Percentiles rank a stretch among this genome's conserved stretches.
These are phyloP conservation scores for Strobilomyces echinocephalus DNA, from an alignment of 768 basidiomycete species.

Conservation along the genomic window DNA sequence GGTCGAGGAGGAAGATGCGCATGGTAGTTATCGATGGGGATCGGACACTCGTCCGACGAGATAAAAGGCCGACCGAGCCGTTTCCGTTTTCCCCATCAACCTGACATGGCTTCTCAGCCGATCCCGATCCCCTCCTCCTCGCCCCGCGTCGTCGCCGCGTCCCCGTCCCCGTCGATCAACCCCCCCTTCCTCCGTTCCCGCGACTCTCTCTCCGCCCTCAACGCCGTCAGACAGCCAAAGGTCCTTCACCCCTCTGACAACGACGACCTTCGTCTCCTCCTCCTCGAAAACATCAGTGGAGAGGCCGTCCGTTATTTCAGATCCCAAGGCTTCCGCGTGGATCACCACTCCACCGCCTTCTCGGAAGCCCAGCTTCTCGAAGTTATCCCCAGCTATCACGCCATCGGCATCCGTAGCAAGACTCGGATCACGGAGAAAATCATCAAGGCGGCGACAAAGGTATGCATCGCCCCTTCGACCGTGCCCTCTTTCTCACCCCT, in stretches of 20 bases:
- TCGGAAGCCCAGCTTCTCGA: conserved; percentile 90
- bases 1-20: conserved; percentile 87
- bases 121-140: conserved; percentile 39
- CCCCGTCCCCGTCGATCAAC: conserved; percentile 46
- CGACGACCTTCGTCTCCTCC: conserved; percentile 71
- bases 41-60: neutral
- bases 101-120: conserved; percentile 42
- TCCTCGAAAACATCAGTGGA: conserved; percentile 93
- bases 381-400: conserved; percentile 81
- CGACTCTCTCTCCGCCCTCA: conserved; percentile 31
- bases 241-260: conserved; percentile 81
- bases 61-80: neutral
- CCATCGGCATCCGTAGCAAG: conserved; percentile 95
- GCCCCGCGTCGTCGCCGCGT: conserved; percentile 40
- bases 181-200: conserved; percentile 37
- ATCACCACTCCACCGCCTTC: conserved; percentile 80
- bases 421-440: conserved; percentile 92
- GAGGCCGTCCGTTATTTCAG: conserved; percentile 81
- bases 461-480: conserved; percentile 28
- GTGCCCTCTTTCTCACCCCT: neutral
- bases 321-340: conserved; percentile 85
- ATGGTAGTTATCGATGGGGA: conserved; percentile 22
- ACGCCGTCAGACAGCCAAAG: conserved; percentile 50
- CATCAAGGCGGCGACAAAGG: conserved; percentile 83
- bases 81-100: neutral